phyloP scores from a whole-genome alignment of 352 stramenopile species.

The Saprolegnia diclina region DNA sequence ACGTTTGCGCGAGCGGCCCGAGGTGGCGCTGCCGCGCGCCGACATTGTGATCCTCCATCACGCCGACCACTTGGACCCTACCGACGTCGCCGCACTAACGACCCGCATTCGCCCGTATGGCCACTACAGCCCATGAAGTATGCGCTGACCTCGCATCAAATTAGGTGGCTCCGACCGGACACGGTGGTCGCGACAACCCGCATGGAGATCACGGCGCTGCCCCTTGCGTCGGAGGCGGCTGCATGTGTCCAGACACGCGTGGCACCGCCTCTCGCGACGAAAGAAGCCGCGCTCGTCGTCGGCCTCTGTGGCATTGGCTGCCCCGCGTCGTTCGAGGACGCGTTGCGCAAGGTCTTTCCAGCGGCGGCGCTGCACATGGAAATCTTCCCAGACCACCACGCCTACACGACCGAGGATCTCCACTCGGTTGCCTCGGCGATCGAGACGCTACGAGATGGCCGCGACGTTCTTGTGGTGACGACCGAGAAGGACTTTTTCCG shows the following conservation, averaged over 20 bases:
- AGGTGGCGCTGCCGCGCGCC: slow-evolving; percentile 38
- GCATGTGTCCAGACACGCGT: not conserved
- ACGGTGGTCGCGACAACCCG: slow-evolving; percentile 45
- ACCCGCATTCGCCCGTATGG: slow-evolving; percentile 1
- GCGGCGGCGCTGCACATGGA: slow-evolving; percentile 37
- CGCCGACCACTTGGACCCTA: slow-evolving; percentile 30
- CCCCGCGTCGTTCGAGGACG: slow-evolving; percentile 44
- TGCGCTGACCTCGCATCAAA: not conserved
- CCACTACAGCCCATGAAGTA: no score
- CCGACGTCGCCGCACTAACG: not conserved
- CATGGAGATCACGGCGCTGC: slow-evolving; percentile 41
- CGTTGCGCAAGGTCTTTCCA: slow-evolving; percentile 35
- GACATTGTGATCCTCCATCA: slow-evolving; percentile 61
- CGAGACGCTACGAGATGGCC: not conserved
- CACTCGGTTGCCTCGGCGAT: slow-evolving; percentile 32
- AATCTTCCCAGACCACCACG: slow-evolving; percentile 58
- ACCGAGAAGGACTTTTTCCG: slow-evolving; percentile 63
- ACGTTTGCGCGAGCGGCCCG: slow-evolving; percentile 46
- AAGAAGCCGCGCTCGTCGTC: slow-evolving; percentile 31
- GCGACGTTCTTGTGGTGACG: slow-evolving; percentile 43
- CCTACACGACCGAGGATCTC: slow-evolving; percentile 40
- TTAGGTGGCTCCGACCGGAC: not conserved
- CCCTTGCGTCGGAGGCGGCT: not conserved
- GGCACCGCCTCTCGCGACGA: not conserved
- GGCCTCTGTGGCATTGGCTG: slow-evolving; percentile 65